Evolutionary conservation across 352 stramenopile genomes (phyloP).

Genomic region (Phytophthora agathidicida): DNA sequence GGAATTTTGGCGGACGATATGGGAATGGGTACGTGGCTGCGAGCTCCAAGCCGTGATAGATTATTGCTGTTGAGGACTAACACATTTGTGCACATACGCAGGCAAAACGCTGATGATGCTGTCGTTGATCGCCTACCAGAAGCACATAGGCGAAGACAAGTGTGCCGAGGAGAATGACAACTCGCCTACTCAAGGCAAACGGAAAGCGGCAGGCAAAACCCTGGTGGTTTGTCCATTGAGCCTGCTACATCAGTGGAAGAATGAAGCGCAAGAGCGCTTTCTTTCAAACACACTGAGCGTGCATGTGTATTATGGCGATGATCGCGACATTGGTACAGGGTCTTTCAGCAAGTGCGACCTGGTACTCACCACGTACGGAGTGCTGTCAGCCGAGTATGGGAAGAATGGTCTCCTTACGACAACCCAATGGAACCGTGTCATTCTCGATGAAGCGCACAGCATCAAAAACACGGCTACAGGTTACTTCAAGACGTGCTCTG

Average conservation of each 20-base stretch:
- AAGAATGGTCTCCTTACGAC: constrained; percentile 48
- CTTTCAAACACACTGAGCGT: constrained; percentile 54
- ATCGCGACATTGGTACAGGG: constrained; percentile 32
- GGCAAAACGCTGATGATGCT: constrained; percentile 88
- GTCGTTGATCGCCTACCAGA: constrained; percentile 66
- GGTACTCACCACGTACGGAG: constrained; percentile 87
- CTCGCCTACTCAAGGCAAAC: constrained; percentile 2
- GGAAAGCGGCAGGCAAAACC: constrained; percentile 46
- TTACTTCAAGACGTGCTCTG: constrained; percentile 71
- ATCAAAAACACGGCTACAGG: constrained; percentile 90
- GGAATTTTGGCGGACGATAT: constrained; percentile 93
- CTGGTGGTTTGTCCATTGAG: constrained; percentile 89
- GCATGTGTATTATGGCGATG: constrained; percentile 77
- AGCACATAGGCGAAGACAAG: constrained; percentile 36
- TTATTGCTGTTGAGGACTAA: constrained; percentile 1
- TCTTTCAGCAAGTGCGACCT: constrained; percentile 59
- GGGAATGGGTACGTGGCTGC: constrained; percentile 78
- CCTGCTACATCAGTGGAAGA: constrained; percentile 90
- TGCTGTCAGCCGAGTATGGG: constrained; percentile 73
- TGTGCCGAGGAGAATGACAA: not conserved
- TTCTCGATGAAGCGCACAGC: constrained; percentile 91
- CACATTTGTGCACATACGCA: constrained; percentile 11
- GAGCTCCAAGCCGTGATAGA: no score
- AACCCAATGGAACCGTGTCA: constrained; percentile 82
- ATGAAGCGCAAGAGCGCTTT: constrained; percentile 79